Base-by-base conservation (phyloP, 257 asterid genomes). In the Euphrasia confusa region DNA sequence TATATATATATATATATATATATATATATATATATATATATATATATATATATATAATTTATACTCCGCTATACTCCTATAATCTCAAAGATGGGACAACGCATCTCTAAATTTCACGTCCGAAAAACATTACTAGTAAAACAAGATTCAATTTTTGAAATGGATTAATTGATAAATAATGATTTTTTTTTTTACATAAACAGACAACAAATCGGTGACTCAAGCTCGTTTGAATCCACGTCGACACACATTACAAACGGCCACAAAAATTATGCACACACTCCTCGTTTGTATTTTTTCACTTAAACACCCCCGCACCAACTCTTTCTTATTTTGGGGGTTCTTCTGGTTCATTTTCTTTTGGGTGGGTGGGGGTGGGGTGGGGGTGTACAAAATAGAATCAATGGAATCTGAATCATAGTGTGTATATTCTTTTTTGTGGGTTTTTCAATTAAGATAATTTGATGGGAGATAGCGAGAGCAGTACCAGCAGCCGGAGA, bases 401-500 rank as follows among this genome's bases (percentile, higher is more conserved):
- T 39, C 58, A 63, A 66, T 54, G 78, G 86, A 83, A 88, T 85
- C 90, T 81, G 95, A 80, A 85, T 88, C 86, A 61, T 73, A 67
- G 52, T 68, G 89, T 73, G 82, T 81, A 88, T 83, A 44, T 55
- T 18, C 48, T 63, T 58, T 71, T 55, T 4, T 50, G 7, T 30
- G 33, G 33, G 60, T 48, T 52, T 48, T 55, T 12, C 30, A 10
- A 8, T 7, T 12, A 26, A 27, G 32, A 56, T 45, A 64, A 35
- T 65, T 76, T 62, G 47, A 90, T 90, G 96, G 97, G 81, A 67
- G 96, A 87, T 65, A 78, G 80, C 45, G 86, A 78, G 79, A 82
- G 96, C 83, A 82, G 96, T 81, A 80, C 84, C 64, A 82, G 86
- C 67, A 84, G 94, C 70, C 71, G 75, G 77, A 88, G 83, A 52